phyloP scores from a whole-genome alignment of 305 asterid genomes.

The Fraxinus greggii region DNA sequence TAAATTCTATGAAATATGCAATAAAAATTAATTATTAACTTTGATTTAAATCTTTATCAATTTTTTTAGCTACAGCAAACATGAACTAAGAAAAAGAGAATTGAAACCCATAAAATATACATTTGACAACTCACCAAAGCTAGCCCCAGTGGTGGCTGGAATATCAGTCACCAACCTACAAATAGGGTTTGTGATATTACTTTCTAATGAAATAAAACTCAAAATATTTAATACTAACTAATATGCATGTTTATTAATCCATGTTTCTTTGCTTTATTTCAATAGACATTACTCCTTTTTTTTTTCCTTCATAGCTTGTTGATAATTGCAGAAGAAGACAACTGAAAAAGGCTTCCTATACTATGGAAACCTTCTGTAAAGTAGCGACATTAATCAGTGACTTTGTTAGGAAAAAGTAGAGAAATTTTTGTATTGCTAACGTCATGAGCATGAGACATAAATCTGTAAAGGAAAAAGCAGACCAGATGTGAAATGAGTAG shows the following conservation, averaged over 20 bases:
- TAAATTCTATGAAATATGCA: not conserved
- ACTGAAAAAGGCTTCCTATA: not conserved
- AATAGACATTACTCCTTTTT: too few relatives aligned
- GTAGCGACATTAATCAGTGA: not conserved
- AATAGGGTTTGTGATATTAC: not conserved
- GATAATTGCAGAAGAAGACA: not conserved
- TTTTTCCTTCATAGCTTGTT: too few relatives aligned
- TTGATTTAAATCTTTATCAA: not conserved
- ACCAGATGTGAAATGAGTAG: not conserved
- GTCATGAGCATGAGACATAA: not conserved
- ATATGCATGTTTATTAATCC: not conserved
- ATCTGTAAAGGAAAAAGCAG: not conserved
- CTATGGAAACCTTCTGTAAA: not conserved
- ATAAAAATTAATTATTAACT: too few relatives aligned
- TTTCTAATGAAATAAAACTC: not conserved
- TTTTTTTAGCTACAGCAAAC: not conserved
- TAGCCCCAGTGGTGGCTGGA: constrained; percentile 50
- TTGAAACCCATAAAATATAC: not conserved
- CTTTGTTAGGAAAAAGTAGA: not conserved
- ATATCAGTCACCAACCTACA: constrained; percentile 58
- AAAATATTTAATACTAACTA: not conserved
- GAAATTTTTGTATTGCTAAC: not conserved
- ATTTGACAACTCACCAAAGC: constrained; percentile 36
- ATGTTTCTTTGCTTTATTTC: too few relatives aligned
- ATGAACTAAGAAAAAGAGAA: not conserved